phyloP scores from a whole-genome alignment of 83 land plant genomes.

The Thuja plicata region DNA sequence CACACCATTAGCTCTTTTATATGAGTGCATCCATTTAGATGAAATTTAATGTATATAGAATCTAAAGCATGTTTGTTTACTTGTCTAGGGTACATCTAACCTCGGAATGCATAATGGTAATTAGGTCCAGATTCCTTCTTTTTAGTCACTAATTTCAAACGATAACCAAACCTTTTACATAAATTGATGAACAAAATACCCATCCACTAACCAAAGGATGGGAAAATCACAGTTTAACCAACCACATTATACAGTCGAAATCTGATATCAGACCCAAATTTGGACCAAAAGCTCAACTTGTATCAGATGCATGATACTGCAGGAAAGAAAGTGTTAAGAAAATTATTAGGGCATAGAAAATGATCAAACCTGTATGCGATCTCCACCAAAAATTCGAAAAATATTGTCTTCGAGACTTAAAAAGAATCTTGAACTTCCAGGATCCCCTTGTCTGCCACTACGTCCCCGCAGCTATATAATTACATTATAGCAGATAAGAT shows the following conservation, averaged over 20 bases:
- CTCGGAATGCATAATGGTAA: not conserved
- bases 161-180: not conserved
- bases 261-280: not conserved
- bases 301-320: not conserved
- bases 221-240: not conserved
- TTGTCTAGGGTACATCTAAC: not conserved
- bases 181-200: not conserved
- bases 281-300: not conserved
- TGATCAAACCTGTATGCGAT: constrained; percentile 79
- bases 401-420: constrained; percentile 98
- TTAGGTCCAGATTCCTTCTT: not conserved
- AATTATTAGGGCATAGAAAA: not conserved
- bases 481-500: not conserved
- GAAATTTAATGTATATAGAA: not conserved
- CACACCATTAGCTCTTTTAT: not conserved
- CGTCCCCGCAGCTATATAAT: constrained; percentile 84
- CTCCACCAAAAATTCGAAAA: constrained; percentile 98
- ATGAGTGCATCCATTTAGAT: not conserved
- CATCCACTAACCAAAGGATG: not conserved
- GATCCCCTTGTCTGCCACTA: constrained; percentile 99
- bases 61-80: not conserved
- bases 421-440: constrained; percentile 99
- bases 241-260: not conserved
- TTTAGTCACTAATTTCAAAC: not conserved
- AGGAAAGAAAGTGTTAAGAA: not conserved